These are phyloP conservation scores for Fusarium hainanense DNA, from an alignment of 2,329 filamentous ascomycete genomes.

Conservation along the genomic window DNA sequence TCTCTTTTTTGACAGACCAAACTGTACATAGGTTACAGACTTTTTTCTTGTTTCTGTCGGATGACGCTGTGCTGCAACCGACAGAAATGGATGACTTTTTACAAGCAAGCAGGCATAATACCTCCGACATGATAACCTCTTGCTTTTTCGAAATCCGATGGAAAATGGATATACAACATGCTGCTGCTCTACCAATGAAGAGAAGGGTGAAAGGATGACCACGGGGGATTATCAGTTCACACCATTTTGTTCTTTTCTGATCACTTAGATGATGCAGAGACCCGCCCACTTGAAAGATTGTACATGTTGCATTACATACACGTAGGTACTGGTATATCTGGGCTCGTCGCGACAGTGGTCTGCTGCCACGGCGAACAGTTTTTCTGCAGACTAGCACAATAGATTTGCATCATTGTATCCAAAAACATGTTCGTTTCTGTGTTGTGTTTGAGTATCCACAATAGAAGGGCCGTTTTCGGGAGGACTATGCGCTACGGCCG, in stretches of 20 bases:
- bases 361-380: slow-evolving; percentile 8
- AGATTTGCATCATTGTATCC: slow-evolving; percentile 25
- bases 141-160: slow-evolving; percentile 25
- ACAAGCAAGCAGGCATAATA: slow-evolving; percentile 39
- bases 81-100: slow-evolving; percentile 13
- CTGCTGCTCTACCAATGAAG: slow-evolving; percentile 17
- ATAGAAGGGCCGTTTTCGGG: slow-evolving; percentile 27
- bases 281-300: slow-evolving; percentile 22
- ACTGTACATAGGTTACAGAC: slow-evolving; percentile 34
- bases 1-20: slow-evolving; percentile 23
- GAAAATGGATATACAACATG: slow-evolving; percentile 18
- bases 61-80: slow-evolving; percentile 10
- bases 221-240: slow-evolving; percentile 24
- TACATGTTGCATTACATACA: slow-evolving; percentile 16
- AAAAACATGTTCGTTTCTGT: background rate
- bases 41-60: slow-evolving; percentile 11
- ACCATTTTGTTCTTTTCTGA: slow-evolving; percentile 10
- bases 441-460: background rate
- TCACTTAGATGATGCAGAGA: slow-evolving; percentile 20
- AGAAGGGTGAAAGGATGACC: slow-evolving; percentile 27
- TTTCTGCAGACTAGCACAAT: slow-evolving; percentile 28
- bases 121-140: slow-evolving; percentile 25
- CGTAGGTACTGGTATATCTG: slow-evolving; percentile 8
- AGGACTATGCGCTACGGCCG: background rate
- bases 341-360: slow-evolving; percentile 15